Conservation (phyloP, 1,284 basidiomycete species). For the Tetrapyrgos nigripes region DNA sequence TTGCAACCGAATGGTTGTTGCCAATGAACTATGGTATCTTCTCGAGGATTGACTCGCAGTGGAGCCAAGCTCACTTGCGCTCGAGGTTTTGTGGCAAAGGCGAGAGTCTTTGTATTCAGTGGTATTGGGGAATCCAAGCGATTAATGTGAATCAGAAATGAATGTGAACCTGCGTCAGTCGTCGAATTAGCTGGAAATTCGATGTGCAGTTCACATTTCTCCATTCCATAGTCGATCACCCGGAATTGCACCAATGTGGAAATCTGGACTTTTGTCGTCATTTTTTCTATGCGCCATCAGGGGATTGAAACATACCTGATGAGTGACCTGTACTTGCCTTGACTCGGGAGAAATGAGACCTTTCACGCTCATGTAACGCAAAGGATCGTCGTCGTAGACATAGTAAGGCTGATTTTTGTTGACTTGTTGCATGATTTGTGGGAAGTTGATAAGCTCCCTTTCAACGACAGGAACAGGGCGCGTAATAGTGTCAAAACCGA, state of each 20-base stretch:
- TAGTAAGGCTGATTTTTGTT: background rate
- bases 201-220: no score
- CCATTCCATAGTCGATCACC: background rate
- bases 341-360: slow-evolving; percentile 12
- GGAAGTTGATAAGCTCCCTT: slow-evolving; percentile 8
- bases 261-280: background rate
- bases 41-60: background rate
- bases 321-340: no score
- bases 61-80: background rate
- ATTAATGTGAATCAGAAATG: background rate
- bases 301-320: background rate
- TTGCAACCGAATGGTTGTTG: slow-evolving; percentile 4
- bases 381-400: slow-evolving; percentile 10
- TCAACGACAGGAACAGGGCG: slow-evolving; percentile 3
- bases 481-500: slow-evolving; percentile 8
- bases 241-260: slow-evolving; percentile 4
- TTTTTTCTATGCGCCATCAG: no score
- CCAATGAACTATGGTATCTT: background rate
- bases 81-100: background rate
- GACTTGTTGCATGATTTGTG: slow-evolving; percentile 9
- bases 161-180: background rate
- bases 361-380: slow-evolving; percentile 11
- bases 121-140: background rate
- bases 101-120: slow-evolving; percentile 1
- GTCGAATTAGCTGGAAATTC: slow-evolving; percentile 3